Conservation (phyloP, 352 stramenopile genomes). For the Phytophthora pisi region DNA sequence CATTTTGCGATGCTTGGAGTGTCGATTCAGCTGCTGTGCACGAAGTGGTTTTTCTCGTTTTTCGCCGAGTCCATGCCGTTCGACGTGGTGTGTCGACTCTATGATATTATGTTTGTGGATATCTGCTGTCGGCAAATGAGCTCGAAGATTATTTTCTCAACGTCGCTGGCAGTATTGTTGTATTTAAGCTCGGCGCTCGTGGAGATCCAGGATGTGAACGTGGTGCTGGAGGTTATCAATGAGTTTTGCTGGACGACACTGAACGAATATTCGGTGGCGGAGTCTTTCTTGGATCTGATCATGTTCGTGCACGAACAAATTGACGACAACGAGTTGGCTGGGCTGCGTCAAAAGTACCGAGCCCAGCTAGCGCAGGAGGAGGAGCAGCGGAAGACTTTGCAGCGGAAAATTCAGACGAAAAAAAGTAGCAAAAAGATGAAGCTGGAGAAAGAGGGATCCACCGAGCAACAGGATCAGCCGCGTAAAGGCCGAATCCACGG, state of each 20-base stretch:
- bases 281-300: constrained; percentile 78
- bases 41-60: constrained; percentile 89
- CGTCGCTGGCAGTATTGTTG: constrained; percentile 71
- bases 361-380: constrained; percentile 66
- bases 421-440: constrained; percentile 42
- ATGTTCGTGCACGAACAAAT: constrained; percentile 74
- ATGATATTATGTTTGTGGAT: constrained; percentile 78
- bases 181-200: constrained; percentile 75
- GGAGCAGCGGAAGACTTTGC: constrained; percentile 58
- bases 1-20: constrained; percentile 66
- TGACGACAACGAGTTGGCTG: constrained; percentile 58
- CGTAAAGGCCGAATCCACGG: constrained; percentile 59
- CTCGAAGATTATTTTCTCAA: constrained; percentile 76
- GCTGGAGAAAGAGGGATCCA: constrained; percentile 26
- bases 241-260: constrained; percentile 82
- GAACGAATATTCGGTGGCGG: constrained; percentile 69
- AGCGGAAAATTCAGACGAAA: constrained; percentile 51
- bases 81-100: constrained; percentile 76
- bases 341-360: constrained; percentile 60
- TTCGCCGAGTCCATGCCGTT: constrained; percentile 86
- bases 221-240: constrained; percentile 77
- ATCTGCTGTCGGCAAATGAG: constrained; percentile 60
- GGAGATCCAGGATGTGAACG: constrained; percentile 75
- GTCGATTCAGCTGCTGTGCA: constrained; percentile 79
- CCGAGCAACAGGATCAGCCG: constrained; percentile 29